These are phyloP conservation scores for Xylariaceae sp. DNA, from an alignment of 2,329 filamentous ascomycete genomes.

Conservation along the genomic window DNA sequence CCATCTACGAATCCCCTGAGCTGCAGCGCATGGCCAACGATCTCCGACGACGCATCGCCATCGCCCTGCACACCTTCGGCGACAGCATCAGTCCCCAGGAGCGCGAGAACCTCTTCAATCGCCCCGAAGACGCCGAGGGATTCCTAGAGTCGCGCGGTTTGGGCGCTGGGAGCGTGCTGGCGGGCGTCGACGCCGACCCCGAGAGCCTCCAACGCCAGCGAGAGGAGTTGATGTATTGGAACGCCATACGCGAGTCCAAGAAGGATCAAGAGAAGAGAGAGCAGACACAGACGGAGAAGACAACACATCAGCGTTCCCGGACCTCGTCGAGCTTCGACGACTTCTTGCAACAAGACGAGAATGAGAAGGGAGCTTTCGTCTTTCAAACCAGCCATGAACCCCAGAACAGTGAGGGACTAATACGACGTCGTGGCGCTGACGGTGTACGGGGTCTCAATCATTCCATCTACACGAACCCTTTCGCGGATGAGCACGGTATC, in stretches of 20 bases:
- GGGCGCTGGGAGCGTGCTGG: conserved; percentile 49
- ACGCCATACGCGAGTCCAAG: conserved; percentile 60
- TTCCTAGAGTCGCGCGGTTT: conserved; percentile 61
- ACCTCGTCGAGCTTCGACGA: conserved; percentile 61
- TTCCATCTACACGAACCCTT: conserved; percentile 63
- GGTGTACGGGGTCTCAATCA: conserved; percentile 54
- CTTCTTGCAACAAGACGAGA: conserved; percentile 59
- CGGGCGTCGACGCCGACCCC: conserved; percentile 67
- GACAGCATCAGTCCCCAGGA: conserved; percentile 60
- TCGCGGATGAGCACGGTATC: conserved; percentile 63
- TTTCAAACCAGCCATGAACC: conserved; percentile 63
- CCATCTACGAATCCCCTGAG: conserved; percentile 70
- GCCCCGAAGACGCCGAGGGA: conserved; percentile 70
- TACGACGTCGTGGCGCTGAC: conserved; percentile 55
- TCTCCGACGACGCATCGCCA: conserved; percentile 65
- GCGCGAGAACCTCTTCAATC: conserved; percentile 65
- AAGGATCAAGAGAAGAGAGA: conserved; percentile 46
- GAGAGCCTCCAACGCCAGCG: conserved; percentile 66
- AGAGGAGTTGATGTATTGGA: conserved; percentile 72
- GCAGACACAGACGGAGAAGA: conserved; percentile 35
- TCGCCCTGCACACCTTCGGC: conserved; percentile 65
- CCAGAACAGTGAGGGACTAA: conserved; percentile 51
- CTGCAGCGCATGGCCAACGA: conserved; percentile 67
- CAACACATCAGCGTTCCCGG: conserved; percentile 32
- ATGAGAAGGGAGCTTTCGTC: conserved; percentile 62